Evolutionary conservation across 192 early-diverging fungal genomes (phyloP).

Genomic region (Umbelopsis ramanniana): DNA sequence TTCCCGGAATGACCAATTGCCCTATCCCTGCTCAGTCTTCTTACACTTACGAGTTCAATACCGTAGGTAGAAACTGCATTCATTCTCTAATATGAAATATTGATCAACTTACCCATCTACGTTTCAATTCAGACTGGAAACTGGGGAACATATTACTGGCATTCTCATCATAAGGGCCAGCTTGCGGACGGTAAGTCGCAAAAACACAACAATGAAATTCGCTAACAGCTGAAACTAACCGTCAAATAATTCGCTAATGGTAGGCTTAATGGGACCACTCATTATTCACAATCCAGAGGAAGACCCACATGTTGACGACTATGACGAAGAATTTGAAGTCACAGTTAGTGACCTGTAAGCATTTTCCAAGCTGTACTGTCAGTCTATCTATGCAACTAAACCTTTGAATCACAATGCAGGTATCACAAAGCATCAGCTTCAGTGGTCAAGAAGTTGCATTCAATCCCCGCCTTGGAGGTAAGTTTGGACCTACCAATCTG

Average conservation of each 20-base stretch:
- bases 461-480: constrained; percentile 8
- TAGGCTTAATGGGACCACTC: constrained; percentile 41
- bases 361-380: neutral
- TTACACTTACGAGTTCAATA: constrained; percentile 50
- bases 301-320: constrained; percentile 38
- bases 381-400: neutral
- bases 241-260: no score
- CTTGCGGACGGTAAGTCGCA: constrained; percentile 35
- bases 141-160: constrained; percentile 42
- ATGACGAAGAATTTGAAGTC: constrained; percentile 49
- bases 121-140: neutral
- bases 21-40: constrained; percentile 49
- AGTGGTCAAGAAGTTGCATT: neutral
- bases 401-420: neutral
- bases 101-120: neutral
- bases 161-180: constrained; percentile 48
- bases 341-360: constrained; percentile 30
- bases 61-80: neutral
- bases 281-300: constrained; percentile 45
- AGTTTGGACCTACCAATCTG: neutral
- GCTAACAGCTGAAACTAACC: no score
- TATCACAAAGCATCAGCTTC: neutral
- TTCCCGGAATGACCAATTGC: constrained; percentile 66
- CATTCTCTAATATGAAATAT: neutral
- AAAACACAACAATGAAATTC: neutral